Conservation (phyloP, 2,329 filamentous ascomycete species). For the Alternaria atra region DNA sequence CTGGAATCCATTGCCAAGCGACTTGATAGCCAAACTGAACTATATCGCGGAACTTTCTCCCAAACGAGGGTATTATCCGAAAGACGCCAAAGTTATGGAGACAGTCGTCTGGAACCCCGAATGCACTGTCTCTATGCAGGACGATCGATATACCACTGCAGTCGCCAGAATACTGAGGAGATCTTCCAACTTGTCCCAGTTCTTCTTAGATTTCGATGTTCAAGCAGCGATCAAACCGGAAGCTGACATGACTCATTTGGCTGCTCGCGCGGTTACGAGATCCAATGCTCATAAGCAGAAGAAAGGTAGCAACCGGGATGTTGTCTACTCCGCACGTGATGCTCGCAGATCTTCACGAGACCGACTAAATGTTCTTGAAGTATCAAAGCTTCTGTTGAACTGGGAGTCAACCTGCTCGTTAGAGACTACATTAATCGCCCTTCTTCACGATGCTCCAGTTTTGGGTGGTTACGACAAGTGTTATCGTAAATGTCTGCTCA, state of each 20-base stretch:
- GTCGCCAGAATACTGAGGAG: conserved; percentile 26
- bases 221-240: neutral
- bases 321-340: conserved; percentile 27
- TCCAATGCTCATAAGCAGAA: neutral
- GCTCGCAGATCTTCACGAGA: neutral
- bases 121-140: conserved; percentile 38
- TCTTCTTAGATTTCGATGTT: neutral
- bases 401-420: conserved; percentile 18
- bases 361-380: conserved; percentile 15
- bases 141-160: conserved; percentile 37
- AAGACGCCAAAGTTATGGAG: conserved; percentile 38
- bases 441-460: conserved; percentile 44
- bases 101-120: conserved; percentile 41
- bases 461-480: conserved; percentile 53
- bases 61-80: conserved; percentile 43
- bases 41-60: conserved; percentile 51
- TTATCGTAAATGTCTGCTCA: conserved; percentile 49
- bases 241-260: conserved; percentile 26
- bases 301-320: neutral
- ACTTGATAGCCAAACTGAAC: conserved; percentile 13
- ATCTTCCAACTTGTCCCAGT: conserved; percentile 21
- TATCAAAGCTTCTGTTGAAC: conserved; percentile 22
- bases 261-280: conserved; percentile 21
- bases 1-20: conserved; percentile 30
- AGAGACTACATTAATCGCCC: conserved; percentile 13